Evolutionary conservation across 805 yeast species (phyloP).

Genomic region (Candida wancherniae): DNA sequence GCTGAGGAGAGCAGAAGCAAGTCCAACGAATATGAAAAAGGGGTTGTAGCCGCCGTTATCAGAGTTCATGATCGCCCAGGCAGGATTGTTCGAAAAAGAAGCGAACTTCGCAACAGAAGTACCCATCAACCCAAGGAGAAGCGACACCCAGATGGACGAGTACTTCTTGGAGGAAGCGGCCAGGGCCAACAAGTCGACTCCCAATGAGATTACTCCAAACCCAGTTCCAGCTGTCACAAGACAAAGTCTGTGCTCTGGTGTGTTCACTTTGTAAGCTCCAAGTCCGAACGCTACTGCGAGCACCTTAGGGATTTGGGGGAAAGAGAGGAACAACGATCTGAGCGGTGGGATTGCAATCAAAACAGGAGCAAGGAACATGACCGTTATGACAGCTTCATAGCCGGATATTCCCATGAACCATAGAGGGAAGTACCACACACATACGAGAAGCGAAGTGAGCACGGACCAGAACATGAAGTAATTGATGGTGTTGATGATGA

Average conservation of each 20-base stretch:
- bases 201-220: slow-evolving; percentile 57
- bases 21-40: slow-evolving; percentile 61
- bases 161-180: slow-evolving; percentile 25
- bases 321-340: slow-evolving; percentile 21
- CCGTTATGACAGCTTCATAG: slow-evolving; percentile 65
- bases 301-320: slow-evolving; percentile 53
- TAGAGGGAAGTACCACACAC: slow-evolving; percentile 95
- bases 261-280: slow-evolving; percentile 64
- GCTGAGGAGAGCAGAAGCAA: slow-evolving; percentile 60
- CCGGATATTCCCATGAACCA: slow-evolving; percentile 99
- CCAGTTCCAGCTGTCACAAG: slow-evolving; percentile 62
- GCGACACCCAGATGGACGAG: slow-evolving; percentile 50
- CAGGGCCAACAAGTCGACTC: slow-evolving; percentile 44
- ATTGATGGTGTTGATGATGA: slow-evolving; percentile 49
- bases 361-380: slow-evolving; percentile 55
- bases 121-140: slow-evolving; percentile 64
- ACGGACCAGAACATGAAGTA: slow-evolving; percentile 83
- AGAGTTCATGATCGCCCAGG: slow-evolving; percentile 91
- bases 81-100: slow-evolving; percentile 81
- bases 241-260: slow-evolving; percentile 68
- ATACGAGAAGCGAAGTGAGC: slow-evolving; percentile 71
- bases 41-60: slow-evolving; percentile 83
- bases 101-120: slow-evolving; percentile 74
- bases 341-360: slow-evolving; percentile 42
- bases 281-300: slow-evolving; percentile 60